Evolutionary conservation across 805 yeast genomes (phyloP).

Genomic region (Jamesozyma rosinii): DNA sequence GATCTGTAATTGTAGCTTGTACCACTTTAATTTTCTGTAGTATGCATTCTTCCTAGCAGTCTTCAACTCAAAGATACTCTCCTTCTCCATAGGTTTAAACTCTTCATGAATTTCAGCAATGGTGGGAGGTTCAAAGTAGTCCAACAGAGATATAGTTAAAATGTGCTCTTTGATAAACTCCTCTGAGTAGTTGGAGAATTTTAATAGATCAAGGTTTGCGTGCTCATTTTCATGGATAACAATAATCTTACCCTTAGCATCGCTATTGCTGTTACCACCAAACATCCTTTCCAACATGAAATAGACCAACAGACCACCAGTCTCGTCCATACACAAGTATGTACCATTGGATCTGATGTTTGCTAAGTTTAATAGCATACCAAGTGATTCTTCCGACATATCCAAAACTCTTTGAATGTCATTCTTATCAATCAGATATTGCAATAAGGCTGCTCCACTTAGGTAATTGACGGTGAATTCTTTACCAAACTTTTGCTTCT

Average conservation of each 20-base stretch:
- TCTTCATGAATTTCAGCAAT: constrained; percentile 36
- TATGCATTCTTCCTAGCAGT: constrained; percentile 58
- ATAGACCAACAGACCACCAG: constrained; percentile 83
- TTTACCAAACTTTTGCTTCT: constrained; percentile 82
- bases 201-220: constrained; percentile 64
- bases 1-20: constrained; percentile 31
- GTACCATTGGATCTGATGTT: constrained; percentile 85
- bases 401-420: constrained; percentile 59
- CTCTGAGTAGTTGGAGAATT: constrained; percentile 55
- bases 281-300: constrained; percentile 87
- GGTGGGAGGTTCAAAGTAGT: constrained; percentile 68
- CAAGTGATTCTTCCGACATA: constrained; percentile 77
- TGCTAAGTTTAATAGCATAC: constrained; percentile 65
- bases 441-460: constrained; percentile 59
- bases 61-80: constrained; percentile 46
- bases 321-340: constrained; percentile 82
- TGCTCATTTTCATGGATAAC: constrained; percentile 90
- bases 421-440: constrained; percentile 71
- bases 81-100: constrained; percentile 35
- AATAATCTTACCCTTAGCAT: constrained; percentile 49
- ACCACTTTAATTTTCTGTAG: constrained; percentile 50
- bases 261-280: constrained; percentile 28
- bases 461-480: constrained; percentile 75
- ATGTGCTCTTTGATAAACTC: constrained; percentile 46
- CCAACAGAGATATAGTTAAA: constrained; percentile 65